Percentiles rank a stretch among this genome's conserved stretches.
phyloP scores from a whole-genome alignment of 2,329 filamentous ascomycete genomes.

The Ploettnerulaceae sp. region DNA sequence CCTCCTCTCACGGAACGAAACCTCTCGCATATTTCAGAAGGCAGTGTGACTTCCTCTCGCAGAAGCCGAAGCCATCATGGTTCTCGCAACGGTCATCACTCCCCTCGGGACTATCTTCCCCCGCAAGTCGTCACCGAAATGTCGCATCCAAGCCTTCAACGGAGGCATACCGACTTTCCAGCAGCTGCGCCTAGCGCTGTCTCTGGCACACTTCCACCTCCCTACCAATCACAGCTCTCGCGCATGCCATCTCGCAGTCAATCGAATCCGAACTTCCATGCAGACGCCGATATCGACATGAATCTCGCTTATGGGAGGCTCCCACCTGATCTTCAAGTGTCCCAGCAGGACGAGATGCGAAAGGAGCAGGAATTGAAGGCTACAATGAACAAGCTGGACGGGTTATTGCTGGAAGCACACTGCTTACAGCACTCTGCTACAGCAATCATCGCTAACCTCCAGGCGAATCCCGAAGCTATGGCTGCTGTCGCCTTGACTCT shows the following conservation, averaged over 20 bases:
- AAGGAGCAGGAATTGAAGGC: conserved; percentile 56
- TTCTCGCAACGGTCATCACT: conserved; percentile 13
- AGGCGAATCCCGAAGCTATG: conserved; percentile 82
- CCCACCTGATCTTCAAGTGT: conserved; percentile 56
- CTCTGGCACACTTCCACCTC: conserved; percentile 19
- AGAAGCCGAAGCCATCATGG: conserved; percentile 26
- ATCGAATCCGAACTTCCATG: conserved; percentile 29
- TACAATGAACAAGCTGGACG: conserved; percentile 71
- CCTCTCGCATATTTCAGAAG: conserved; percentile 26
- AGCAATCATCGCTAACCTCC: conserved; percentile 74
- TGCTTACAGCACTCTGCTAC: conserved; percentile 82
- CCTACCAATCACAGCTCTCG: conserved; percentile 19
- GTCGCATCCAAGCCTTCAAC: conserved; percentile 18
- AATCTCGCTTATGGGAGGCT: conserved; percentile 85
- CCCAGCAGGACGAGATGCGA: conserved; percentile 3
- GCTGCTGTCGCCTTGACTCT: conserved; percentile 90
- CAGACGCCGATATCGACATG: conserved; percentile 67
- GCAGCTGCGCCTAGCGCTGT: conserved; percentile 11
- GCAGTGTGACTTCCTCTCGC: conserved; percentile 23
- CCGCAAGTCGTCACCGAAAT: conserved; percentile 26
- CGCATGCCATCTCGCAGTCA: conserved; percentile 15
- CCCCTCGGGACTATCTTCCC: conserved; percentile 17
- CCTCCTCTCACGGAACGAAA: conserved; percentile 26
- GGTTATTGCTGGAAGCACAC: conserved; percentile 77
- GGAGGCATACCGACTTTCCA: conserved; percentile 29